Evolutionary conservation across 2,329 filamentous ascomycete genomes (phyloP).

Genomic region (Aureobasidium subglaciale): DNA sequence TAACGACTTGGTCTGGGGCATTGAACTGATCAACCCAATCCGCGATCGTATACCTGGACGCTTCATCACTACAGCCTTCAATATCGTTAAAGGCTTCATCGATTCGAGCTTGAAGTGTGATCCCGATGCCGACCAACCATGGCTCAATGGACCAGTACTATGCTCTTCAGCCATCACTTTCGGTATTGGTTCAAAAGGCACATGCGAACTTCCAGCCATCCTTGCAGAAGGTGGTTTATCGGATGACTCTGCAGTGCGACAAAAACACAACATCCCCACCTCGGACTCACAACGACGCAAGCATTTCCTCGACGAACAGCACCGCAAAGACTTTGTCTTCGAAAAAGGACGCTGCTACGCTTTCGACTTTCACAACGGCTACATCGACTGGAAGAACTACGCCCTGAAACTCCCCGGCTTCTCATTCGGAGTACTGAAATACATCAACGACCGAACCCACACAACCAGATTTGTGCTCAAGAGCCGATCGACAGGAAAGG

Average conservation of each 20-base stretch:
- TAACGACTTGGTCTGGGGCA: conserved; percentile 76
- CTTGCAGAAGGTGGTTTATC: conserved; percentile 35
- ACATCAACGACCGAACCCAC: conserved; percentile 41
- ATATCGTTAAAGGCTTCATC: conserved; percentile 80
- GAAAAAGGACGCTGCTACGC: conserved; percentile 39
- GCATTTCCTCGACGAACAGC: conserved; percentile 31
- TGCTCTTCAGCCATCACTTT: conserved; percentile 11
- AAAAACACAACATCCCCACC: conserved; percentile 28
- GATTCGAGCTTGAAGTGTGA: conserved; percentile 88
- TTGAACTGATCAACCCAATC: conserved; percentile 68
- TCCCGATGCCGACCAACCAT: conserved; percentile 77
- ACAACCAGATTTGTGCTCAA: conserved; percentile 41
- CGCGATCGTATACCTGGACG: conserved; percentile 76
- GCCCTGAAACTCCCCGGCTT: conserved; percentile 40
- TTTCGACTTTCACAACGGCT: conserved; percentile 43
- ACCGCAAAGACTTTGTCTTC: conserved; percentile 34
- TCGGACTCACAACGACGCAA: conserved; percentile 40
- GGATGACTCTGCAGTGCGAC: conserved; percentile 30
- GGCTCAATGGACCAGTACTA: conserved; percentile 66
- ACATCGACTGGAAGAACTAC: conserved; percentile 42
- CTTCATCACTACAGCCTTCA: conserved; percentile 68
- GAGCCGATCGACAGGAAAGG: conserved; percentile 34
- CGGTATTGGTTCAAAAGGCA: conserved; percentile 16
- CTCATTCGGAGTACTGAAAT: conserved; percentile 37
- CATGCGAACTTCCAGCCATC: conserved; percentile 23